These are phyloP conservation scores for Termitomyces sp. DNA, from an alignment of 768 basidiomycete genomes.

Conservation along the genomic window DNA sequence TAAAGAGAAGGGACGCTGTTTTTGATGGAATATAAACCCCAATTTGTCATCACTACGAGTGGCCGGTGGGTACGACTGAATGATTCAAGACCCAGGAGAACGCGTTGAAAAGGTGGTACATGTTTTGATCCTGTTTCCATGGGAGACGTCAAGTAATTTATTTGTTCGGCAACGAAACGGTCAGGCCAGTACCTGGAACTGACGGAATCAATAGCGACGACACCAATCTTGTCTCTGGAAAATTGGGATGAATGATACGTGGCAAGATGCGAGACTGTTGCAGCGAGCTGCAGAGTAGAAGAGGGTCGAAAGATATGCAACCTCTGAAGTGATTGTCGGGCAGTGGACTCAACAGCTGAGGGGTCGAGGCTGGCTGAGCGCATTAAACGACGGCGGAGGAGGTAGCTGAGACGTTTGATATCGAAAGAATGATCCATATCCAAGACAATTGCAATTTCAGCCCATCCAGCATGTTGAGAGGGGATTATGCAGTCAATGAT, in stretches of 20 bases:
- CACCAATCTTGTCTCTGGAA: slow-evolving; percentile 50
- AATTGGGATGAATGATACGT: slow-evolving; percentile 45
- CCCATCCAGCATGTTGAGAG: slow-evolving; percentile 45
- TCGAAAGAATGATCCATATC: slow-evolving; percentile 71
- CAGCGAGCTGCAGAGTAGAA: slow-evolving; percentile 65
- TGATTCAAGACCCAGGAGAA: slow-evolving; percentile 41
- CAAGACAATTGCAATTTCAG: slow-evolving; percentile 59
- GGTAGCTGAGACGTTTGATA: slow-evolving; percentile 42
- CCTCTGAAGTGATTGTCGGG: slow-evolving; percentile 38
- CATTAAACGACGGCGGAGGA: slow-evolving; percentile 44
- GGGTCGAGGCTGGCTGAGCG: slow-evolving; percentile 12
- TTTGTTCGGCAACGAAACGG: slow-evolving; percentile 56
- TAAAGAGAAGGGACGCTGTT: slow-evolving; percentile 22
- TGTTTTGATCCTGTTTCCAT: slow-evolving; percentile 4
- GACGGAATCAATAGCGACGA: slow-evolving; percentile 73
- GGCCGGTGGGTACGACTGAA: slow-evolving; percentile 47
- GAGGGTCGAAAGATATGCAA: slow-evolving; percentile 68
- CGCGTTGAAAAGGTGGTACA: slow-evolving; percentile 35
- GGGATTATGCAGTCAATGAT: slow-evolving; percentile 58
- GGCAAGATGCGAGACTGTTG: slow-evolving; percentile 55
- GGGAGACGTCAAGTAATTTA: slow-evolving; percentile 14
- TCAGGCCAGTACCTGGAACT: slow-evolving; percentile 79
- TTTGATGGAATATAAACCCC: slow-evolving; percentile 37
- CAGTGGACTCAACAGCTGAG: slow-evolving; percentile 23
- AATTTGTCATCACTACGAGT: slow-evolving; percentile 55